A percentile compares a stretch with the other conserved stretches of the same genome.
These are phyloP conservation scores for Ophiostoma sp. DNA, from an alignment of 2,329 filamentous ascomycete genomes.

Conservation along the genomic window DNA sequence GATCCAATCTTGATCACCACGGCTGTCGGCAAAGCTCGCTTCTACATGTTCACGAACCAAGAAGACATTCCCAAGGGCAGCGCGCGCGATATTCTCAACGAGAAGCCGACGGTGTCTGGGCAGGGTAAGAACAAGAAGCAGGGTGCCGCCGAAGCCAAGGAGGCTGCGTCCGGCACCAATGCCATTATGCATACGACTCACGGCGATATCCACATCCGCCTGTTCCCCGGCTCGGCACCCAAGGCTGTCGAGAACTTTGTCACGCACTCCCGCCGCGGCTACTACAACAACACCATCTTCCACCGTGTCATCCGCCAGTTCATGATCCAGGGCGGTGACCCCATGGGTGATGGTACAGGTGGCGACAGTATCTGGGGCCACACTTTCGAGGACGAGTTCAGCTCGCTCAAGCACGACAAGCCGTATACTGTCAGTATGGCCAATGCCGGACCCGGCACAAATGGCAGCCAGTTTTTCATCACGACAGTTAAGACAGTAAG, in stretches of 20 bases:
- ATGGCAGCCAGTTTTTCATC: constrained; percentile 97
- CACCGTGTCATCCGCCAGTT: constrained; percentile 97
- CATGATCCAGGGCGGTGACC: constrained; percentile 92
- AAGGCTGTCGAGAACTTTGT: constrained; percentile 98
- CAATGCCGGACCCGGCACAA: constrained; percentile 92
- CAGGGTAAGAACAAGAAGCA: constrained; percentile 42
- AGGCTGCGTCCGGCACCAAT: constrained; percentile 69
- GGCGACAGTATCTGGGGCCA: constrained; percentile 92
- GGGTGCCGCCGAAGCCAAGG: constrained; percentile 42
- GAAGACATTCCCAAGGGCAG: constrained; percentile 73
- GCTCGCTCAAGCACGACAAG: constrained; percentile 87
- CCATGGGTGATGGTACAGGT: constrained; percentile 83
- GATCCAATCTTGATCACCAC: constrained; percentile 89
- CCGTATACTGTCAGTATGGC: constrained; percentile 97
- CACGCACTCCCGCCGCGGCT: constrained; percentile 82
- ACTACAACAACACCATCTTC: constrained; percentile 98
- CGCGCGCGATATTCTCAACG: constrained; percentile 86
- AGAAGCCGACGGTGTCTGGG: constrained; percentile 66
- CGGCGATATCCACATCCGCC: constrained; percentile 88
- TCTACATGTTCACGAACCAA: constrained; percentile 98
- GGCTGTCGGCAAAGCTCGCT: constrained; percentile 81
- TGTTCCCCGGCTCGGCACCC: constrained; percentile 91
- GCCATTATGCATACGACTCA: constrained; percentile 90
- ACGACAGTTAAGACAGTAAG: constrained; percentile 91
- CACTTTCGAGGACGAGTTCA: constrained; percentile 93